These are phyloP conservation scores for Litchi chinensis DNA, from an alignment of 345 rosid genomes.

Conservation along the genomic window DNA sequence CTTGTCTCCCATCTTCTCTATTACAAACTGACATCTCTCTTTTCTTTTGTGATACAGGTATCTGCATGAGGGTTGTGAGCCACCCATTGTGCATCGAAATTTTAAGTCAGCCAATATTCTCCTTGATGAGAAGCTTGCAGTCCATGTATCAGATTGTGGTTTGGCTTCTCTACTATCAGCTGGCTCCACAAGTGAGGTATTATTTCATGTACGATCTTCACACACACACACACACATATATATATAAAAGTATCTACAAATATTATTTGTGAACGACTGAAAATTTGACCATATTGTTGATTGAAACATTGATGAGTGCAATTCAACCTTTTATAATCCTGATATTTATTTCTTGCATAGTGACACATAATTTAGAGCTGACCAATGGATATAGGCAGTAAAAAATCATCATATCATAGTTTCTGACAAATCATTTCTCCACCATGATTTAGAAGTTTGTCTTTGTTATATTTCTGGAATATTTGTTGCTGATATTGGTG, in stretches of 20 bases:
- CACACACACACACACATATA: neutral
- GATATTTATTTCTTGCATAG: neutral
- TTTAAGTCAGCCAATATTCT: constrained; percentile 83
- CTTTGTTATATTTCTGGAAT: neutral
- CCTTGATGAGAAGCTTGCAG: constrained; percentile 66
- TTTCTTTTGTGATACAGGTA: constrained; percentile 48
- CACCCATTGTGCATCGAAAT: constrained; percentile 71
- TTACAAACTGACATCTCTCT: constrained; percentile 5
- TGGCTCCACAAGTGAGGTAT: constrained; percentile 64
- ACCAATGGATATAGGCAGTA: neutral
- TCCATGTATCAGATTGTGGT: constrained; percentile 78
- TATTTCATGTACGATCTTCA: neutral
- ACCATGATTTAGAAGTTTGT: neutral
- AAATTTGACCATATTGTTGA: neutral
- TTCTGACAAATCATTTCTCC: neutral
- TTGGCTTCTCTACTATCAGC: constrained; percentile 62
- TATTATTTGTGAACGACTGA: neutral
- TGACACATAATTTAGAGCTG: neutral
- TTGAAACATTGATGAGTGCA: constrained; percentile 5
- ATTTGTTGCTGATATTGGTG: constrained; percentile 18
- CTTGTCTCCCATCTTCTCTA: constrained; percentile 12
- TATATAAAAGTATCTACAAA: neutral
- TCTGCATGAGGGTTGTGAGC: constrained; percentile 86
- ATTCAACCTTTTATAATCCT: neutral
- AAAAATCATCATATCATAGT: neutral